phyloP scores from a whole-genome alignment of 139 green algal species.

The Mesotaenium endlicherianum region DNA sequence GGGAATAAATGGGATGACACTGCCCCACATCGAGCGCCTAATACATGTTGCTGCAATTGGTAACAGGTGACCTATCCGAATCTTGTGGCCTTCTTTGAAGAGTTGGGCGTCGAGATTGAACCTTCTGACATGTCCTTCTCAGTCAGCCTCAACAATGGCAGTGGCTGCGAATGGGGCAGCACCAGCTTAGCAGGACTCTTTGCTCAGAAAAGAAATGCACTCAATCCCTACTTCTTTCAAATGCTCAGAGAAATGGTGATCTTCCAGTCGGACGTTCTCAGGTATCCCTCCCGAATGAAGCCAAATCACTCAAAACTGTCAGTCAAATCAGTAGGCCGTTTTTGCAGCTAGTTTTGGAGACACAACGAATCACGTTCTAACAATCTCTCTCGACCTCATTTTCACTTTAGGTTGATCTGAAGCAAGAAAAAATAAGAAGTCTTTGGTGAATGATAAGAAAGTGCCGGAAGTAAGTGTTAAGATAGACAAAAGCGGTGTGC shows the following conservation, averaged over 20 bases:
- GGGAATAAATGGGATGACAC: too few species aligned
- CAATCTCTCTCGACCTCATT: too few species aligned
- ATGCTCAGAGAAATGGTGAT: slow-evolving; percentile 90
- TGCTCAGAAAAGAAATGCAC: slow-evolving; percentile 73
- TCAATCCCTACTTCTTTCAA: slow-evolving; percentile 66
- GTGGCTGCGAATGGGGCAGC: slow-evolving; percentile 82
- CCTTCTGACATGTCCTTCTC: slow-evolving; percentile 92
- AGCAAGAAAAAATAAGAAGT: too few species aligned
- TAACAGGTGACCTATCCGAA: slow-evolving; percentile 92
- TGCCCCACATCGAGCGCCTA: too few species aligned
- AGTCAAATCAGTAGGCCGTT: neutral
- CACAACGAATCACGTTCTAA: too few species aligned
- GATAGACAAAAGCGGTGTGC: too few species aligned
- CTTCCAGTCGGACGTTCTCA: slow-evolving; percentile 61
- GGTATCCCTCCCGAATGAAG: neutral
- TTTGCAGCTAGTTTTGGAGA: neutral
- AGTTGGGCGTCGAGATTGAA: slow-evolving; percentile 82
- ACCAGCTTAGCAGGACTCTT: slow-evolving; percentile 78
- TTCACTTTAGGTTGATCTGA: too few species aligned
- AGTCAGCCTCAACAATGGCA: slow-evolving; percentile 50
- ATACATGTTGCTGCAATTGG: too few species aligned
- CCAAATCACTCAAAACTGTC: neutral
- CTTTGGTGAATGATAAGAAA: too few species aligned
- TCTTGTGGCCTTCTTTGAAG: slow-evolving; percentile 85
- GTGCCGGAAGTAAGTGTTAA: too few species aligned